phyloP scores from a whole-genome alignment of 116 monocot species.

The Dioscorea cayenensis region DNA sequence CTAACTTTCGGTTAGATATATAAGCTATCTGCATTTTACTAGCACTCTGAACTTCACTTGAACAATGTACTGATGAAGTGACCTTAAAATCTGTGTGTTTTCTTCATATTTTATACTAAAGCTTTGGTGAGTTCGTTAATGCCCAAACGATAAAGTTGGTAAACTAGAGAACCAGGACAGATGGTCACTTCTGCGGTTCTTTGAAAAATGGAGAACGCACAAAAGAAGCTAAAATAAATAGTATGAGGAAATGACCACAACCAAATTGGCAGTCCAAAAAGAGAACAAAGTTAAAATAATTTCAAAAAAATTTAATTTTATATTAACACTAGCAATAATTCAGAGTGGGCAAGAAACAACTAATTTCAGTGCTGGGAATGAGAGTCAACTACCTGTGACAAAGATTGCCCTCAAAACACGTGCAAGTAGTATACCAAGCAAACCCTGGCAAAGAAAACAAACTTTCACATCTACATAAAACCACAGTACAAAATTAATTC shows the following conservation, averaged over 20 bases:
- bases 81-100: neutral
- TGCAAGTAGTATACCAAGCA: slow-evolving; percentile 65
- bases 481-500: neutral
- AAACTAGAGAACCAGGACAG: too few species aligned
- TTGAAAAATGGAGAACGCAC: too few species aligned
- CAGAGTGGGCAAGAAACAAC: neutral
- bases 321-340: too few species aligned
- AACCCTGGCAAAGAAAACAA: slow-evolving; percentile 36
- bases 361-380: neutral
- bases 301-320: too few species aligned
- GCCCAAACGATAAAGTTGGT: neutral
- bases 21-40: neutral
- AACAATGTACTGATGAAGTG: neutral
- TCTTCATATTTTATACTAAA: neutral
- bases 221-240: too few species aligned
- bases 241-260: too few species aligned
- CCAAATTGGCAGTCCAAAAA: too few species aligned
- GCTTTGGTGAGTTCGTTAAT: neutral
- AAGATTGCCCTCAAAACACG: slow-evolving; percentile 57
- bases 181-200: too few species aligned
- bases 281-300: too few species aligned
- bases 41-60: neutral
- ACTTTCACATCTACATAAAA: neutral
- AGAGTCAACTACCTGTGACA: slow-evolving; percentile 55
- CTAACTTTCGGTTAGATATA: neutral